These are phyloP conservation scores for Boletus sensibilis DNA, from an alignment of 768 basidiomycete genomes.

Conservation along the genomic window DNA sequence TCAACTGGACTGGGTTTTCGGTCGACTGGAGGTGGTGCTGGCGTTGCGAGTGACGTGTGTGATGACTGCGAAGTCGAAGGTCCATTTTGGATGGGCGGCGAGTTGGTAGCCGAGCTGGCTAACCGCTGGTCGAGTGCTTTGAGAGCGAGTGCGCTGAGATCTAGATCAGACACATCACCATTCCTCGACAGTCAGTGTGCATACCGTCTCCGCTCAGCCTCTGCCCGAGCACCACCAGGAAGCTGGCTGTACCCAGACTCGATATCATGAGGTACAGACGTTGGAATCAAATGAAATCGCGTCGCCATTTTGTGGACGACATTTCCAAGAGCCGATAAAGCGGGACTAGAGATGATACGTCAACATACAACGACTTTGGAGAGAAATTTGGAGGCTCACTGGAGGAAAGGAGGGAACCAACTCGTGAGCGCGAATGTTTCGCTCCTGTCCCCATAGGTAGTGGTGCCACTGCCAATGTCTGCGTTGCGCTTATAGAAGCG, in stretches of 20 bases:
- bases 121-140: constrained; percentile 95
- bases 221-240: constrained; percentile 89
- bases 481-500: constrained; percentile 93
- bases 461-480: constrained; percentile 59
- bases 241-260: constrained; percentile 76
- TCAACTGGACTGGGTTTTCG: constrained; percentile 25
- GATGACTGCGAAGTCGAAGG: constrained; percentile 30
- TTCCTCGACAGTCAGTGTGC: constrained; percentile 19
- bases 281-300: constrained; percentile 73
- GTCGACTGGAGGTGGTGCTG: constrained; percentile 36
- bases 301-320: constrained; percentile 64
- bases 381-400: constrained; percentile 55
- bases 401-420: constrained; percentile 96
- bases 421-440: constrained; percentile 94
- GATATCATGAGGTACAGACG: constrained; percentile 52
- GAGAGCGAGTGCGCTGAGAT: constrained; percentile 82
- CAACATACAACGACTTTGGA: not conserved
- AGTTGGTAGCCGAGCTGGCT: constrained; percentile 50
- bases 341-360: constrained; percentile 49
- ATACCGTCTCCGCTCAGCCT: constrained; percentile 93
- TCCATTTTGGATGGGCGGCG: constrained; percentile 34
- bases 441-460: constrained; percentile 88
- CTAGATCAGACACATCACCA: constrained; percentile 5
- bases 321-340: constrained; percentile 66
- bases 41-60: constrained; percentile 26